A percentile compares a stretch with the other conserved stretches of the same genome.
Conservation (phyloP, 768 basidiomycete genomes). For the Arthromyces matolae region DNA sequence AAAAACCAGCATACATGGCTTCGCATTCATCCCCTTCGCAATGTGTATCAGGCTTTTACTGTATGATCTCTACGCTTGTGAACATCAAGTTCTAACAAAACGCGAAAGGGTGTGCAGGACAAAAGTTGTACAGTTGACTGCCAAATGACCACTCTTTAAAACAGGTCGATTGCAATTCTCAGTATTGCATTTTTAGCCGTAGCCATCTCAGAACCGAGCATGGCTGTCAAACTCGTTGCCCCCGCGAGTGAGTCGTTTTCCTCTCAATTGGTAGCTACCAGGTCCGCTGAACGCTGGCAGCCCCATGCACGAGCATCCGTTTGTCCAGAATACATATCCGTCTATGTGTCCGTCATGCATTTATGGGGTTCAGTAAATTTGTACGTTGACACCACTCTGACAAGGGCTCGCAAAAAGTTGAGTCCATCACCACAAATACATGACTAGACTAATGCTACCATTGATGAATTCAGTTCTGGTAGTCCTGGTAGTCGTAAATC, state of each 20-base stretch:
- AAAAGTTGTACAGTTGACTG: not conserved
- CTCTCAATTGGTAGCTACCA: constrained; percentile 2
- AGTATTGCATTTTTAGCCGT: constrained; percentile 37
- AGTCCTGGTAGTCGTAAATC: too few species aligned
- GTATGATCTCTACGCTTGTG: constrained; percentile 30
- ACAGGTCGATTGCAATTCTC: constrained; percentile 48
- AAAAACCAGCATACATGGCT: too few species aligned
- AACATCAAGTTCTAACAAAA: constrained; percentile 25
- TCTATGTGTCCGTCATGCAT: constrained; percentile 11
- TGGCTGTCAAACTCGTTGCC: constrained; percentile 34
- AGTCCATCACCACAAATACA: too few species aligned
- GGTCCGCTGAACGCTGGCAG: constrained; percentile 2
- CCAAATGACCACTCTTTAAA: not conserved
- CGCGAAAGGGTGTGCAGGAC: constrained; percentile 35
- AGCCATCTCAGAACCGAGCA: constrained; percentile 31
- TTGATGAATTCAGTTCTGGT: too few species aligned
- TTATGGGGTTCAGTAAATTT: constrained; percentile 14
- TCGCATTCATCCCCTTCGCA: not conserved
- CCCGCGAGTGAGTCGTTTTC: constrained; percentile 29
- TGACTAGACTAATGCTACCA: too few species aligned
- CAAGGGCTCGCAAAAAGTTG: too few species aligned
- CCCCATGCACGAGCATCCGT: constrained; percentile 10
- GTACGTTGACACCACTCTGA: too few species aligned
- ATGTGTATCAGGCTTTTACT: constrained; percentile 33
- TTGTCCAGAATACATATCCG: constrained; percentile 6